Percentiles rank a stretch among this genome's conserved stretches.
Conservation (phyloP, 805 yeast genomes). For the Lachancea lanzarotensis region DNA sequence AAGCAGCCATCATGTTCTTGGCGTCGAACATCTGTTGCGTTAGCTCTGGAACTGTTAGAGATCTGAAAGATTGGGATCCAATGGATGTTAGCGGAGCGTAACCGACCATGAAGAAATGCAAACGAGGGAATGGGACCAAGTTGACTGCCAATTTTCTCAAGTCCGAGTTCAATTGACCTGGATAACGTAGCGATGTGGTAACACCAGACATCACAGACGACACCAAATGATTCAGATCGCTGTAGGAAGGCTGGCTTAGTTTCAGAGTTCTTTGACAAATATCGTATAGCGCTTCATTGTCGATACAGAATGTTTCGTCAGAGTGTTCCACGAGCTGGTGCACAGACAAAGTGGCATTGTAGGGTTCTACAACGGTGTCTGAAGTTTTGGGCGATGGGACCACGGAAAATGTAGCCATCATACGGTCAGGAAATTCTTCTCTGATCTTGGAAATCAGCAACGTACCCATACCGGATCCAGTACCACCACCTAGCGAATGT, state of each 20-base stretch:
- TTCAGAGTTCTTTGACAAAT: conserved; percentile 84
- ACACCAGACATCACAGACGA: conserved; percentile 94
- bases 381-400: conserved; percentile 87
- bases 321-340: conserved; percentile 88
- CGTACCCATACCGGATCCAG: conserved; percentile 97
- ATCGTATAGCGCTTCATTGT: conserved; percentile 87
- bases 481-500: conserved; percentile 84
- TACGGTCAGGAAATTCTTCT: conserved; percentile 91
- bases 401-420: conserved; percentile 93
- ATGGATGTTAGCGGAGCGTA: conserved; percentile 85
- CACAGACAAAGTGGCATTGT: conserved; percentile 84
- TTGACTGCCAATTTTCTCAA: conserved; percentile 89
- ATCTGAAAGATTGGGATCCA: conserved; percentile 75
- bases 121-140: conserved; percentile 90
- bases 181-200: conserved; percentile 88
- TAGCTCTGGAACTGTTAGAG: conserved; percentile 81
- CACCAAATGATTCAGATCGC: conserved; percentile 73
- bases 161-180: conserved; percentile 92
- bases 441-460: conserved; percentile 75
- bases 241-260: conserved; percentile 69
- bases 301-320: conserved; percentile 92
- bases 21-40: conserved; percentile 92
- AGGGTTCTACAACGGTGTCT: conserved; percentile 93
- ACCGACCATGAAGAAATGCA: conserved; percentile 93
- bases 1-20: conserved; percentile 92